These are phyloP conservation scores for Westerdykella aurantiaca DNA, from an alignment of 2,329 filamentous ascomycete species.

Conservation along the genomic window DNA sequence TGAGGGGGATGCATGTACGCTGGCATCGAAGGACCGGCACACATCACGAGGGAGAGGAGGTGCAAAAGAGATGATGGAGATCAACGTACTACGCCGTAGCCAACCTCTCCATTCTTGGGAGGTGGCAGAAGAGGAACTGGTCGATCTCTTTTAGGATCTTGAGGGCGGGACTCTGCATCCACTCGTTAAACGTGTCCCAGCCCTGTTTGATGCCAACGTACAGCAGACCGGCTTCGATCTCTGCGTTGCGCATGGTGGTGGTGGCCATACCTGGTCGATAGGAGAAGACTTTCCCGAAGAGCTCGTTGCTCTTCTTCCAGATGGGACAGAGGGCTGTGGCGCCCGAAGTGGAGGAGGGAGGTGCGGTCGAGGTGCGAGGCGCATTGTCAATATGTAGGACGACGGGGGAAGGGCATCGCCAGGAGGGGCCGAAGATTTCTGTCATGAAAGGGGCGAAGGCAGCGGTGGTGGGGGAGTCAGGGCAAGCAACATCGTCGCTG, in stretches of 20 bases:
- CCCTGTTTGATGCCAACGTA: slow-evolving; percentile 25
- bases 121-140: slow-evolving; percentile 23
- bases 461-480: slow-evolving; percentile 19
- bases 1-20: too few relatives aligned
- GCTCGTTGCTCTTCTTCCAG: slow-evolving; percentile 27
- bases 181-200: slow-evolving; percentile 22
- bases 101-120: slow-evolving; percentile 20
- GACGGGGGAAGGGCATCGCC: slow-evolving; percentile 25
- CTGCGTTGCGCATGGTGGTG: slow-evolving; percentile 9
- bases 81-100: slow-evolving; percentile 12
- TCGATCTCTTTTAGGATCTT: slow-evolving; percentile 26
- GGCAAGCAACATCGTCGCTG: neutral
- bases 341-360: neutral
- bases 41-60: too few relatives aligned
- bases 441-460: slow-evolving; percentile 26
- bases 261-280: slow-evolving; percentile 11
- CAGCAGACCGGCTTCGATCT: slow-evolving; percentile 22
- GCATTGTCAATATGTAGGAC: slow-evolving; percentile 26
- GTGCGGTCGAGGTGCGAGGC: neutral
- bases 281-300: slow-evolving; percentile 25
- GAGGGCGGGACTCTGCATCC: slow-evolving; percentile 27
- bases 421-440: slow-evolving; percentile 29
- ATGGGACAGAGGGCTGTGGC: slow-evolving; percentile 15
- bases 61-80: neutral
- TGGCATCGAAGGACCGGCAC: too few relatives aligned